These are phyloP conservation scores for Cotoneaster glaucophyllus DNA, from an alignment of 306 rosid species.

Conservation along the genomic window DNA sequence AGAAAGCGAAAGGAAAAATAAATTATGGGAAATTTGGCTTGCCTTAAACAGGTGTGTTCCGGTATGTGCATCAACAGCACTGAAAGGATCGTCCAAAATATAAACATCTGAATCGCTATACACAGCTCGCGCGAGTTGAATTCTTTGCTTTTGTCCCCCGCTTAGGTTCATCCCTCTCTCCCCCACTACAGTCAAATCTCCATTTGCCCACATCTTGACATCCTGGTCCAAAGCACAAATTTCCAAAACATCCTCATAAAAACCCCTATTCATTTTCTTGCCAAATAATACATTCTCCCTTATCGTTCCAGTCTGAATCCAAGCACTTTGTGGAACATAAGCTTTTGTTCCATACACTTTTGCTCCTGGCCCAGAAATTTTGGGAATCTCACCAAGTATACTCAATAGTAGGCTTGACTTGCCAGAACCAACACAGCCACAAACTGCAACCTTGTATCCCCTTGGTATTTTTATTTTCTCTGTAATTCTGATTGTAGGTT, in stretches of 20 bases:
- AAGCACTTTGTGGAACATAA: constrained; percentile 88
- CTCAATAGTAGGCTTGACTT: constrained; percentile 78
- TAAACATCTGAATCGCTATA: constrained; percentile 80
- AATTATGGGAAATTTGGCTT: not conserved
- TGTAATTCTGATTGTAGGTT: constrained; percentile 48
- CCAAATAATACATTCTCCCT: constrained; percentile 86
- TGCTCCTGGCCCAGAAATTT: constrained; percentile 53
- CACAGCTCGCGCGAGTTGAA: constrained; percentile 88
- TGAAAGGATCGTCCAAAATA: constrained; percentile 88
- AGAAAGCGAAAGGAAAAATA: not conserved
- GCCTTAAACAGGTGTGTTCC: constrained; percentile 81
- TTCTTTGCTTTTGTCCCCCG: constrained; percentile 90
- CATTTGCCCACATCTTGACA: constrained; percentile 59
- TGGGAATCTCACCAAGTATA: constrained; percentile 73
- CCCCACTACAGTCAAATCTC: constrained; percentile 65
- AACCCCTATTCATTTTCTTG: constrained; percentile 43
- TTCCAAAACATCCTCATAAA: constrained; percentile 61
- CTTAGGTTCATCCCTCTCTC: constrained; percentile 92
- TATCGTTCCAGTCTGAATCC: constrained; percentile 88
- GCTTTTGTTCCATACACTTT: constrained; percentile 54
- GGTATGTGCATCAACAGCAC: constrained; percentile 94
- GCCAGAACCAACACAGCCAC: constrained; percentile 88
- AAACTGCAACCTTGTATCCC: constrained; percentile 80
- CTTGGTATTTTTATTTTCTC: constrained; percentile 43
- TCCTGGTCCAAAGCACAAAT: constrained; percentile 78